Percentiles rank a stretch among this genome's conserved stretches.
phyloP scores from a whole-genome alignment of 805 yeast genomes.

The Wickerhamiella domercqiae region DNA sequence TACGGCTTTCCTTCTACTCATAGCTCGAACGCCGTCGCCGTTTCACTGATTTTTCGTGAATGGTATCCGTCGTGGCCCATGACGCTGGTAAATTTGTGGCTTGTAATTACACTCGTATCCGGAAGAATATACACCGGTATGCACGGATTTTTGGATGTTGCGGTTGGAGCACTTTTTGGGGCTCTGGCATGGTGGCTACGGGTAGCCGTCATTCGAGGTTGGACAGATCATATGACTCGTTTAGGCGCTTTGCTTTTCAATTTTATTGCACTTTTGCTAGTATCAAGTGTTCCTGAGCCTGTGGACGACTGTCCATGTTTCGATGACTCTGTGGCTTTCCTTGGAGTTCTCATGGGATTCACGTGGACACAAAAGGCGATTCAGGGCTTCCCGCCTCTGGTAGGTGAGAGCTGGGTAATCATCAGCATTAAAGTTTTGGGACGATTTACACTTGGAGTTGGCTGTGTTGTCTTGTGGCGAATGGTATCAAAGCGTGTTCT shows the following conservation, averaged over 20 bases:
- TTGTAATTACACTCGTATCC: slow-evolving; percentile 47
- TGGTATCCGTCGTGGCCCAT: slow-evolving; percentile 3
- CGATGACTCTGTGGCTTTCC: slow-evolving; percentile 85
- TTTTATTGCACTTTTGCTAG: slow-evolving; percentile 2
- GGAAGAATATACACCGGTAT: slow-evolving; percentile 93
- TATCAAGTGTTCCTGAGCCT: slow-evolving; percentile 40
- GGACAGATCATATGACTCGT: background rate
- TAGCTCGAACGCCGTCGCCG: slow-evolving; percentile 86
- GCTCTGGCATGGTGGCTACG: slow-evolving; percentile 29
- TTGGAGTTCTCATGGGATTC: slow-evolving; percentile 56
- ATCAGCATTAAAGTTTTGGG: slow-evolving; percentile 20
- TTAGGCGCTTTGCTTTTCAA: slow-evolving; percentile 5
- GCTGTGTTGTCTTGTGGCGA: slow-evolving; percentile 58
- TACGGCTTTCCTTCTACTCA: slow-evolving; percentile 93
- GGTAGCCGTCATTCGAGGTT: slow-evolving; percentile 29
- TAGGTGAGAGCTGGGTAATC: slow-evolving; percentile 11
- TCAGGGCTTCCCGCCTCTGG: background rate
- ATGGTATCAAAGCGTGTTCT: slow-evolving; percentile 52
- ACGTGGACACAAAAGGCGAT: slow-evolving; percentile 25
- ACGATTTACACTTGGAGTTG: slow-evolving; percentile 49
- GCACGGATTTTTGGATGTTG: slow-evolving; percentile 82
- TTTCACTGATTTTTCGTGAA: slow-evolving; percentile 35
- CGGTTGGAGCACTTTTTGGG: slow-evolving; percentile 55
- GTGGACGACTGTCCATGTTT: slow-evolving; percentile 92
- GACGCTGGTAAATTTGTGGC: slow-evolving; percentile 23